Conservation (phyloP, 257 asterid genomes). For the Gardenia jasminoides region DNA sequence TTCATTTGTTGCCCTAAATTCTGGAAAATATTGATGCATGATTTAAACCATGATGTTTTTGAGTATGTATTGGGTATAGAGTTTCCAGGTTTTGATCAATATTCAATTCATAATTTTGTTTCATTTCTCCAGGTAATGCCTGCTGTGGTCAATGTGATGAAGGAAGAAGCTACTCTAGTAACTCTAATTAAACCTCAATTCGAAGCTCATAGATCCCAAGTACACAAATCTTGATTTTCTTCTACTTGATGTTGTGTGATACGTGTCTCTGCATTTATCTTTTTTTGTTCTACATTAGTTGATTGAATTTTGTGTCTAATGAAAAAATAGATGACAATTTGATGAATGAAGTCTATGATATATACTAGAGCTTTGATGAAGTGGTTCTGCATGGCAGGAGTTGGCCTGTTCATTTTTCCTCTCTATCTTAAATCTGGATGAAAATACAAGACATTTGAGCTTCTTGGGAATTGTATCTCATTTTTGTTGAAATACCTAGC, state of each 20-base stretch:
- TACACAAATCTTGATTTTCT: slow-evolving; percentile 23
- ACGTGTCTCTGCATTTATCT: neutral
- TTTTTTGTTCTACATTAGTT: neutral
- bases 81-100: neutral
- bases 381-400: neutral
- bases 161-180: slow-evolving; percentile 64
- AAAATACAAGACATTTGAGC: neutral
- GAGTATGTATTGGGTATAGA: neutral
- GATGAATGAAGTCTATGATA: neutral
- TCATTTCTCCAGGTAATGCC: slow-evolving; percentile 75
- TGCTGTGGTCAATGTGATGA: slow-evolving; percentile 79
- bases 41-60: neutral
- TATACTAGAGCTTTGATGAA: neutral
- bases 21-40: neutral
- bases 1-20: neutral
- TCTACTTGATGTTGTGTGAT: slow-evolving; percentile 5
- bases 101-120: neutral
- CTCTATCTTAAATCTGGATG: neutral
- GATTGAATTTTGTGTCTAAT: neutral
- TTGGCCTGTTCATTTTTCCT: neutral
- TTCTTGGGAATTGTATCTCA: neutral
- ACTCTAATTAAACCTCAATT: slow-evolving; percentile 94
- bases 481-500: neutral
- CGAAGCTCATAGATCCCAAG: slow-evolving; percentile 93
- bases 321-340: too few relatives aligned